Conservation (phyloP, 306 rosid genomes). For the Cucurbita ficifolia region DNA sequence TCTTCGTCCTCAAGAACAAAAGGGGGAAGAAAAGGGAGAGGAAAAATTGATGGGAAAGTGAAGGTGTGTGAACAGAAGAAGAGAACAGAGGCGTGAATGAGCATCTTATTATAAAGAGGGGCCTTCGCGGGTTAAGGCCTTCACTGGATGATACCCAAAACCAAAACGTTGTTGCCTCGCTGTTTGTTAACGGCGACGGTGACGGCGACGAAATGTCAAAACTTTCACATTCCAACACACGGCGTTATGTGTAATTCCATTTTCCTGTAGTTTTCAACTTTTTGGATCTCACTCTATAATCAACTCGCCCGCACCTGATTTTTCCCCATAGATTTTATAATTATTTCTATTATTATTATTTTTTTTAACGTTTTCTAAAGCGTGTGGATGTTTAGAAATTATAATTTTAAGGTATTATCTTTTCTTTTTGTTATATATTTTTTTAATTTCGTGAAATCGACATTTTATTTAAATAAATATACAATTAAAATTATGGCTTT, state of each 20-base stretch:
- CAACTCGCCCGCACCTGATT: neutral
- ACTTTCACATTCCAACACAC: neutral
- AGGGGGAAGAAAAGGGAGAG: neutral
- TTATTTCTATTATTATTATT: neutral
- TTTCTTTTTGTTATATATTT: no score
- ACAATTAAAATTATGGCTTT: no score
- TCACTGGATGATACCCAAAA: constrained; percentile 8
- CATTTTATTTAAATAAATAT: neutral
- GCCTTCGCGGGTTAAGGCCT: neutral
- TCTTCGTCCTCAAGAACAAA: neutral
- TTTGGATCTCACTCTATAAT: neutral
- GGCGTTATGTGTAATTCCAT: neutral
- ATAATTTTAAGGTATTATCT: no score
- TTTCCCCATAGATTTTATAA: neutral
- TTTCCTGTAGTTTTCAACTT: neutral
- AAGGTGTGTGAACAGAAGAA: neutral
- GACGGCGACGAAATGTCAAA: neutral
- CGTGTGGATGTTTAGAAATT: neutral
- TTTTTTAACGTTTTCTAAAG: neutral
- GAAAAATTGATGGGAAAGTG: neutral
- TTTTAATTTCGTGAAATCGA: no score
- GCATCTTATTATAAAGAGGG: constrained; percentile 1
- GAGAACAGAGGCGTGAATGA: neutral
- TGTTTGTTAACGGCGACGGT: constrained; percentile 8
- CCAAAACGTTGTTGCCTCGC: neutral